Conservation (phyloP, 345 rosid genomes). For the Pistacia atlantica region DNA sequence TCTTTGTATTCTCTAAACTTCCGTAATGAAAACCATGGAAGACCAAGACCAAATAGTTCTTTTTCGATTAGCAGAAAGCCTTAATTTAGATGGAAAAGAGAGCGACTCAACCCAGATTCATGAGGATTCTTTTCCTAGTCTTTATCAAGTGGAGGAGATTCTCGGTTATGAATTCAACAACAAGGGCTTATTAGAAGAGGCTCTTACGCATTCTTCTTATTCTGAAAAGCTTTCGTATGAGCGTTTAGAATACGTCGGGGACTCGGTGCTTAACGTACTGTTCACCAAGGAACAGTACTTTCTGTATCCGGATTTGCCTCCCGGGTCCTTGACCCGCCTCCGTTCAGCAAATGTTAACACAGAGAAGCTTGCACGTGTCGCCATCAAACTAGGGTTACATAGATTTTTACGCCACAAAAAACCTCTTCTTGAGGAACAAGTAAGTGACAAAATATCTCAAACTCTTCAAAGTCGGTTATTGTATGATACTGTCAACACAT, state of each 20-base stretch:
- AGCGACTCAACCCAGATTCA: neutral
- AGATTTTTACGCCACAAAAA: conserved; percentile 57
- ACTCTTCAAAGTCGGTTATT: no score
- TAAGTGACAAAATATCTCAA: conserved; percentile 28
- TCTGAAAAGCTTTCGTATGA: conserved; percentile 39
- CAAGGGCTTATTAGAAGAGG: conserved; percentile 48
- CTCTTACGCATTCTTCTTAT: conserved; percentile 50
- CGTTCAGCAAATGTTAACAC: conserved; percentile 64
- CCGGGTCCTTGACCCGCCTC: conserved; percentile 64
- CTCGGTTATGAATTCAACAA: conserved; percentile 47
- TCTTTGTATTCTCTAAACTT: neutral
- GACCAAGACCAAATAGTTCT: neutral
- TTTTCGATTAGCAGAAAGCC: neutral
- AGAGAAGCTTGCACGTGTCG: conserved; percentile 70
- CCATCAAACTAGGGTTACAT: conserved; percentile 48
- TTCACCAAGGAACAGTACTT: conserved; percentile 39
- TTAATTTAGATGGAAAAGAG: neutral
- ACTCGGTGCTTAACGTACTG: conserved; percentile 44
- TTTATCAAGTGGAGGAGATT: conserved; percentile 46
- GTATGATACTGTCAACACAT: neutral
- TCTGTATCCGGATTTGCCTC: conserved; percentile 38
- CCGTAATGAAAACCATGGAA: neutral
- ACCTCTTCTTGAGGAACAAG: conserved; percentile 60
- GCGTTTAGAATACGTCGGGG: conserved; percentile 57
- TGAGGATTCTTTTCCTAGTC: conserved; percentile 13